A percentile compares a stretch with the other conserved stretches of the same genome.
These are phyloP conservation scores for Rubroboletus pulcherrimus DNA, from an alignment of 768 basidiomycete species.

Conservation along the genomic window DNA sequence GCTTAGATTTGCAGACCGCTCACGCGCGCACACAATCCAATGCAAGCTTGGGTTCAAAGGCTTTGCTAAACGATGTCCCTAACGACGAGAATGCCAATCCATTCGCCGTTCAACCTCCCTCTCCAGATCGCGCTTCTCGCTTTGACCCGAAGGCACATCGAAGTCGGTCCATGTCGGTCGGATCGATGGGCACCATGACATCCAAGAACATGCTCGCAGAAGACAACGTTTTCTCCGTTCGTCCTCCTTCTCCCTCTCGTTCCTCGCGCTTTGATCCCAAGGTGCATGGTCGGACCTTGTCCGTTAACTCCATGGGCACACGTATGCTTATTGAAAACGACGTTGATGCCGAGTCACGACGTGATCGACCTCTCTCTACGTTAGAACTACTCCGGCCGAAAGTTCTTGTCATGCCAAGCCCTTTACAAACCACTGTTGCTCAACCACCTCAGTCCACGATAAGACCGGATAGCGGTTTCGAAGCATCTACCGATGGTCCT, in stretches of 20 bases:
- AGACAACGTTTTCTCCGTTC: slow-evolving; percentile 67
- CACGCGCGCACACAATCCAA: slow-evolving; percentile 50
- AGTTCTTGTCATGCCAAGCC: slow-evolving; percentile 92
- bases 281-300: slow-evolving; percentile 56
- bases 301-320: slow-evolving; percentile 65
- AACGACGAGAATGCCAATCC: slow-evolving; percentile 32
- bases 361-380: slow-evolving; percentile 67
- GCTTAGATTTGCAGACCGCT: slow-evolving; percentile 28
- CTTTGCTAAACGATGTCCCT: slow-evolving; percentile 39
- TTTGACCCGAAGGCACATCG: slow-evolving; percentile 41
- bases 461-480: slow-evolving; percentile 54
- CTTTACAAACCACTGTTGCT: slow-evolving; percentile 54
- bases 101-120: slow-evolving; percentile 35
- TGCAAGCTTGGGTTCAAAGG: slow-evolving; percentile 48
- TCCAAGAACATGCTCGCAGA: slow-evolving; percentile 34
- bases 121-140: slow-evolving; percentile 39
- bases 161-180: slow-evolving; percentile 42
- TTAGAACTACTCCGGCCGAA: slow-evolving; percentile 82
- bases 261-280: slow-evolving; percentile 84
- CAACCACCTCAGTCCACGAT: slow-evolving; percentile 32
- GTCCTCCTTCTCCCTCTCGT: slow-evolving; percentile 55
- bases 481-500: slow-evolving; percentile 64
- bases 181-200: slow-evolving; percentile 40
- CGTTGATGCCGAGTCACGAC: slow-evolving; percentile 28
- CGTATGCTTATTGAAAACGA: slow-evolving; percentile 59